phyloP scores from a whole-genome alignment of 371 early-diverging fungal genomes.

The Sporodiniella umbellata region DNA sequence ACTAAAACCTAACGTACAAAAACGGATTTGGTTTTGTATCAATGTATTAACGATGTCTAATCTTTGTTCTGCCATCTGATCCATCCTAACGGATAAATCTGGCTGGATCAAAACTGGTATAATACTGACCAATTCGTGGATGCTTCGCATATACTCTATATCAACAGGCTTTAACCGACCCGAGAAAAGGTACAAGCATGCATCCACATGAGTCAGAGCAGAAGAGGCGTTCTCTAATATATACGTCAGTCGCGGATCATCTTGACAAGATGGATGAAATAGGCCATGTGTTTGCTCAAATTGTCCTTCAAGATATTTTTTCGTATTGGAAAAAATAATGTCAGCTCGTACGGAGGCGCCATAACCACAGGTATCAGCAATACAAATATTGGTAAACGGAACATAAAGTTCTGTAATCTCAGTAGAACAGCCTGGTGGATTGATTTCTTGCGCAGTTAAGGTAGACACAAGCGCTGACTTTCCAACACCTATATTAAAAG shows the following conservation, averaged over 20 bases:
- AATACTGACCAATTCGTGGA: constrained; percentile 57
- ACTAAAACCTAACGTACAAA: constrained; percentile 6
- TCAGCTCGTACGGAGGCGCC: constrained; percentile 46
- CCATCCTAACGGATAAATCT: constrained; percentile 36
- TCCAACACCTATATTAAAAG: constrained; percentile 36
- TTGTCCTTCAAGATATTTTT: constrained; percentile 34
- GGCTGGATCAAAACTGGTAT: constrained; percentile 64
- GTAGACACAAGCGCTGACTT: constrained; percentile 49
- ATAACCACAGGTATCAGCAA: constrained; percentile 62
- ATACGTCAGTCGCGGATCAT: constrained; percentile 8
- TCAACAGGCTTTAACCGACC: constrained; percentile 71
- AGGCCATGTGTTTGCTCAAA: constrained; percentile 30
- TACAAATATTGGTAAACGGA: constrained; percentile 32
- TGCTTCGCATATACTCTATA: constrained; percentile 64
- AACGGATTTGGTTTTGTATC: constrained; percentile 8
- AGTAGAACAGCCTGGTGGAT: constrained; percentile 1
- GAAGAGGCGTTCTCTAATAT: constrained; percentile 10
- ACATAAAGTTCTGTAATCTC: constrained; percentile 9
- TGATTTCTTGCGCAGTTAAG: constrained; percentile 18
- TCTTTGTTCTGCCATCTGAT: constrained; percentile 9
- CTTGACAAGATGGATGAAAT: constrained; percentile 21
- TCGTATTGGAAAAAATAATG: constrained; percentile 26
- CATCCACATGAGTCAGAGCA: constrained; percentile 66
- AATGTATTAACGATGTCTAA: constrained; percentile 4
- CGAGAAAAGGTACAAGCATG: constrained; percentile 63